Conservation (phyloP, 108 stramenopile species). For the Skeletonema tropicum region DNA sequence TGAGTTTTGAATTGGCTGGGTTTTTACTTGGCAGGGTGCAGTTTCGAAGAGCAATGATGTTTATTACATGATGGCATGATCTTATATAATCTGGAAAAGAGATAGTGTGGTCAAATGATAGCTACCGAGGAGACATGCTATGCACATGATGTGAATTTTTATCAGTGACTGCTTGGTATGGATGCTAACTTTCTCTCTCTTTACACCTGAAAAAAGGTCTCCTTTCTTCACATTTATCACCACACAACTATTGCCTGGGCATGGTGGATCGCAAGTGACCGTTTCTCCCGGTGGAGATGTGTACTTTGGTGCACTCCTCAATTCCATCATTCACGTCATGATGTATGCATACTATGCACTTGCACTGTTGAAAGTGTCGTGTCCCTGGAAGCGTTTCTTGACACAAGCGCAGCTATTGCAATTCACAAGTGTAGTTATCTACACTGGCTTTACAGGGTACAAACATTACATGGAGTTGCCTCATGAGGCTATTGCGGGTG, state of each 20-base stretch:
- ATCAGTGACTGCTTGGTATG: not conserved
- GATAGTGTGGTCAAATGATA: too few species aligned
- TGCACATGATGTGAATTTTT: not conserved
- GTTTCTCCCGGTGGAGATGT: constrained; percentile 91
- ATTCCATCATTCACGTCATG: constrained; percentile 97
- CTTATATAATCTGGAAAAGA: too few species aligned
- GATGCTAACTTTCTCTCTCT: not conserved
- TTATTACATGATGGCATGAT: too few species aligned
- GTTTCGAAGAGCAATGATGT: too few species aligned
- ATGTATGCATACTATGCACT: constrained; percentile 99
- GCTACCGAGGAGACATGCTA: too few species aligned
- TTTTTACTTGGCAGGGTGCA: not conserved
- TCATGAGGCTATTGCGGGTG: constrained; percentile 43
- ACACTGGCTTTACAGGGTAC: constrained; percentile 56
- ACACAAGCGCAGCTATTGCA: constrained; percentile 96
- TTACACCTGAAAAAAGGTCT: constrained; percentile 71
- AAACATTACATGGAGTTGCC: constrained; percentile 39
- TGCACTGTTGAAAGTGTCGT: constrained; percentile 67
- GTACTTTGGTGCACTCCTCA: constrained; percentile 96
- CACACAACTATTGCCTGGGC: constrained; percentile 95
- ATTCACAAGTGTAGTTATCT: constrained; percentile 92
- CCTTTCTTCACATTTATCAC: constrained; percentile 99
- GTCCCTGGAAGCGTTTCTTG: constrained; percentile 94
- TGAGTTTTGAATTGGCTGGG: constrained; percentile 41
- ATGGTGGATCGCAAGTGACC: constrained; percentile 90